These are phyloP conservation scores for Paecilomyces formosus DNA, from an alignment of 2,329 filamentous ascomycete genomes.

Conservation along the genomic window DNA sequence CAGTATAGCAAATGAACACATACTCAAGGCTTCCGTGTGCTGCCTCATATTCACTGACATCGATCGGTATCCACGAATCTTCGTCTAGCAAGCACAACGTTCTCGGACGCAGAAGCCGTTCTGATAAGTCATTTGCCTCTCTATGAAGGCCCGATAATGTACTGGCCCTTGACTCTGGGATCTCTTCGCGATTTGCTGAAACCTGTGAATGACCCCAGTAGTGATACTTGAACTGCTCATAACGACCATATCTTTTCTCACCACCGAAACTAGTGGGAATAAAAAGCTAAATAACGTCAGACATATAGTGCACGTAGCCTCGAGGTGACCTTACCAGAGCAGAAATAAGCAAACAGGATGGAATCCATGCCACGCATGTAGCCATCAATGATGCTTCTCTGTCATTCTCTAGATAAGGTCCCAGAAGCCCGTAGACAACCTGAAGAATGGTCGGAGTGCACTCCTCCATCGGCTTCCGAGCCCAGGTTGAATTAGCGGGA, in stretches of 20 bases:
- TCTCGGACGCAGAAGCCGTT: conserved; percentile 4
- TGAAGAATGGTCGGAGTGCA: not conserved
- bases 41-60: not conserved
- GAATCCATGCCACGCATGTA: not conserved
- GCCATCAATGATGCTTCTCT: not conserved
- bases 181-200: not conserved
- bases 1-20: conserved; percentile 37
- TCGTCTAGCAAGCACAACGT: conserved; percentile 2
- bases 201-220: not conserved
- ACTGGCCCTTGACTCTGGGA: not conserved
- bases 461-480: not conserved
- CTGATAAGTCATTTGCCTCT: not conserved
- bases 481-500: not conserved
- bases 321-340: not conserved
- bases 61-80: not conserved
- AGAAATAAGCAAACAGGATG: not conserved
- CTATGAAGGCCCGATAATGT: not conserved
- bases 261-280: not conserved
- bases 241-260: not conserved
- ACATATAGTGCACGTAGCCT: not conserved
- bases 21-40: conserved; percentile 13
- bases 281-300: not conserved
- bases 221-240: not conserved
- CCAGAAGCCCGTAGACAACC: not conserved
- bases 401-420: not conserved